phyloP scores from a whole-genome alignment of 192 early-diverging fungal species.

The Chytriomyces confervae region DNA sequence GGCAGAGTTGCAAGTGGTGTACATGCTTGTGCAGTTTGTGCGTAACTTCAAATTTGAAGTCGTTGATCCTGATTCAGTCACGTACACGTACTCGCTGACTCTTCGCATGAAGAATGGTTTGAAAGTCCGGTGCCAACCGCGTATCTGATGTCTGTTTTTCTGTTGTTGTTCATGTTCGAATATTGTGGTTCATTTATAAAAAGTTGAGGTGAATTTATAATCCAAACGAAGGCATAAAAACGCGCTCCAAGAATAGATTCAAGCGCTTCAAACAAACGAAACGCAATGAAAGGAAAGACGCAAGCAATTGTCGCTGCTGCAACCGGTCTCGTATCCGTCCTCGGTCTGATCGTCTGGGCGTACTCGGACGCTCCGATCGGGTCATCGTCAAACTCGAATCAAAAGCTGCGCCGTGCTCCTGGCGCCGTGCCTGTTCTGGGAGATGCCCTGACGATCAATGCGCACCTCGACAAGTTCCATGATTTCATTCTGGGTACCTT shows the following conservation, averaged over 20 bases:
- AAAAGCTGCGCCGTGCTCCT: not conserved
- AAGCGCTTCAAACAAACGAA: too few species aligned
- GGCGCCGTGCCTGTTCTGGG: slow-evolving; percentile 24
- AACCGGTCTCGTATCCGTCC: not conserved
- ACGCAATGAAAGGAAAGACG: not conserved
- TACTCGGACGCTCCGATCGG: slow-evolving; percentile 1
- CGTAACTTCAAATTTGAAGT: slow-evolving; percentile 36
- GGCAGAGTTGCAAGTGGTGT: slow-evolving; percentile 51
- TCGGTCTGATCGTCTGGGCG: not conserved
- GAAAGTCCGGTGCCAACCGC: not conserved
- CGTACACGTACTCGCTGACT: slow-evolving; percentile 18
- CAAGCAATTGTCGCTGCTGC: not conserved
- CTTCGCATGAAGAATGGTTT: slow-evolving; percentile 36
- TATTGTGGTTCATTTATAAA: too few species aligned
- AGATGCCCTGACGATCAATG: slow-evolving; percentile 5
- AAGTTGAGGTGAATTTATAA: too few species aligned
- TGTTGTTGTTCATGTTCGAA: too few species aligned
- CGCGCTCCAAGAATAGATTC: too few species aligned
- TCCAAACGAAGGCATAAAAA: too few species aligned
- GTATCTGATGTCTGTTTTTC: not conserved
- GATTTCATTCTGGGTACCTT: slow-evolving; percentile 11
- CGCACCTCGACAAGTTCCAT: slow-evolving; percentile 9
- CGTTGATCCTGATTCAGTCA: slow-evolving; percentile 22
- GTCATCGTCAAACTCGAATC: not conserved
- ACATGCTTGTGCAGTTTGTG: slow-evolving; percentile 33